These are phyloP conservation scores for Tephrocybe sp. DNA, from an alignment of 768 basidiomycete genomes.

Conservation along the genomic window DNA sequence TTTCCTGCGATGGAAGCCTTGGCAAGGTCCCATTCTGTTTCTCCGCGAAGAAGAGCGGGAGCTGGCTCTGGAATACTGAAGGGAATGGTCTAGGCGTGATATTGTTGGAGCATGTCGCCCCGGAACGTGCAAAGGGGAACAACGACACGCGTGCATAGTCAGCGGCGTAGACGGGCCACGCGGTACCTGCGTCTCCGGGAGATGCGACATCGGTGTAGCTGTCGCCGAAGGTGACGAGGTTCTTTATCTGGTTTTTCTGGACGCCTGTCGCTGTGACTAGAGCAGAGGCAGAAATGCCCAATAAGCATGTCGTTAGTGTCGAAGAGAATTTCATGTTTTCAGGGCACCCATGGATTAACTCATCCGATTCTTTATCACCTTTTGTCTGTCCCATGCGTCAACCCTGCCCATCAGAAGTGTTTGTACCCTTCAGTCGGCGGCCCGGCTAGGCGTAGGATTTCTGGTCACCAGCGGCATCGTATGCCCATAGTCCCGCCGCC, in stretches of 20 bases:
- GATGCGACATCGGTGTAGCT: conserved; percentile 56
- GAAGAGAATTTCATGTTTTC: no score
- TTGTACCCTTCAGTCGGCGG: no score
- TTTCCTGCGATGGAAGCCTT: conserved; percentile 39
- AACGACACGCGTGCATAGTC: conserved; percentile 51
- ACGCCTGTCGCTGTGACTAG: conserved; percentile 22
- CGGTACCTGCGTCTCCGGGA: conserved; percentile 39
- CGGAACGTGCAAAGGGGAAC: conserved; percentile 58
- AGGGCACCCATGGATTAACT: no score
- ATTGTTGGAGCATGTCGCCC: conserved; percentile 65
- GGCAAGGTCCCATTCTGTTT: conserved; percentile 39
- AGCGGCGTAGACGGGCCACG: conserved; percentile 64
- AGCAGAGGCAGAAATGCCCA: background rate
- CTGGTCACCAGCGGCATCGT: no score
- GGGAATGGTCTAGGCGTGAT: conserved; percentile 59
- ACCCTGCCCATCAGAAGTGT: no score
- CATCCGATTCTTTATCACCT: no score
- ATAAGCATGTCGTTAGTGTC: no score
- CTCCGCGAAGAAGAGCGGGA: conserved; percentile 51
- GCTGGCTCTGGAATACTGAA: conserved; percentile 54
- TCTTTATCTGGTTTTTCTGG: conserved; percentile 49
- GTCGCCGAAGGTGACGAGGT: conserved; percentile 68
- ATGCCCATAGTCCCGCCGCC: no score
- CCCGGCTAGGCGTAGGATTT: no score
- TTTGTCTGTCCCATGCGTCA: no score